Percentiles rank a stretch among this genome's conserved stretches.
These are phyloP conservation scores for Elaeis oleifera DNA, from an alignment of 202 grass and related monocot species.

Conservation along the genomic window DNA sequence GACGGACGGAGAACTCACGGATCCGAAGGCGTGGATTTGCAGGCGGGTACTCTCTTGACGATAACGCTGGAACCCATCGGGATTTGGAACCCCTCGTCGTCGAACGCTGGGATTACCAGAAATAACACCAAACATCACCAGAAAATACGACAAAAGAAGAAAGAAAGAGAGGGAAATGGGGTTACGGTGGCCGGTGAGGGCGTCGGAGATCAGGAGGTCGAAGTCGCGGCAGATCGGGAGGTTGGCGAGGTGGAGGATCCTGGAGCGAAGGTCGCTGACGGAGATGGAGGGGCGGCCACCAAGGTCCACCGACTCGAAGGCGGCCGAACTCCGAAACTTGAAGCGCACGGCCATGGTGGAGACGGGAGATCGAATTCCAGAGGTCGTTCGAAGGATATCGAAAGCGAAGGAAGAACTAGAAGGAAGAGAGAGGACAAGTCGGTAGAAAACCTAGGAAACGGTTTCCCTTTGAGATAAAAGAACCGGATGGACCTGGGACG, in stretches of 20 bases:
- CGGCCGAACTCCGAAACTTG: slow-evolving; percentile 26
- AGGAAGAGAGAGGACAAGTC: no score
- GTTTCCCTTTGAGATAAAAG: no score
- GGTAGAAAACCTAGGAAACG: no score
- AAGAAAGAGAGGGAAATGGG: no score
- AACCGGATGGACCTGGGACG: no score
- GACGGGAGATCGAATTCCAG: no score
- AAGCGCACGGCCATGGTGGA: slow-evolving; percentile 26
- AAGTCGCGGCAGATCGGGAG: slow-evolving; percentile 15
- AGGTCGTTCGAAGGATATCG: no score
- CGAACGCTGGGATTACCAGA: slow-evolving; percentile 6
- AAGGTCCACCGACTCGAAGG: slow-evolving; percentile 19
- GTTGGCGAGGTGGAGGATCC: slow-evolving; percentile 13
- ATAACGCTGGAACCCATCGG: slow-evolving; percentile 26
- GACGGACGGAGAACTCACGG: not conserved
- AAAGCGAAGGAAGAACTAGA: no score
- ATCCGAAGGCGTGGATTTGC: not conserved
- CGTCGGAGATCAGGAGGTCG: slow-evolving; percentile 26
- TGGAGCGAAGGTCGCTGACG: slow-evolving; percentile 22
- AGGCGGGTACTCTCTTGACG: slow-evolving; percentile 26
- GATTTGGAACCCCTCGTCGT: slow-evolving; percentile 22
- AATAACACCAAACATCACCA: no score
- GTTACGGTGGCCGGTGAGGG: slow-evolving; percentile 5
- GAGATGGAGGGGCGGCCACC: slow-evolving; percentile 17
- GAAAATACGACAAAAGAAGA: not conserved